These are phyloP conservation scores for Colletotrichum caudatum DNA, from an alignment of 2,329 filamentous ascomycete genomes.

Conservation along the genomic window DNA sequence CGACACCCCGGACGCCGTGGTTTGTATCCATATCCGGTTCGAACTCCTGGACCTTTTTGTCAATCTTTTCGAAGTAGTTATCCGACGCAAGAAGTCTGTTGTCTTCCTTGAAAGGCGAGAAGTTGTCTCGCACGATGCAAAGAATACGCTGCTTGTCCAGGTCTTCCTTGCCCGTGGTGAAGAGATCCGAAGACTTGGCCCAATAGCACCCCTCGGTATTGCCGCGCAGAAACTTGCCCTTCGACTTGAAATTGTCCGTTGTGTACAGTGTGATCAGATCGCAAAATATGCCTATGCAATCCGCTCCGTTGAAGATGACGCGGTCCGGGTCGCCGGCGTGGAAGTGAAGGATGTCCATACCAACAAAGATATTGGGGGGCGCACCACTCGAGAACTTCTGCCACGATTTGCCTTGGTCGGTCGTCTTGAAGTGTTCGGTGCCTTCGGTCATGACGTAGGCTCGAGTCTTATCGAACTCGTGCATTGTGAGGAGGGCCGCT, in stretches of 20 bases:
- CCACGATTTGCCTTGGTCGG: conserved; percentile 87
- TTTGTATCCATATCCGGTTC: conserved; percentile 83
- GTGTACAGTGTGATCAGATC: conserved; percentile 79
- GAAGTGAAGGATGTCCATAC: conserved; percentile 72
- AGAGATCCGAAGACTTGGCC: conserved; percentile 82
- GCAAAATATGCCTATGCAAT: conserved; percentile 74
- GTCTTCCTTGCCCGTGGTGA: conserved; percentile 75
- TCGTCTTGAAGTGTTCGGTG: conserved; percentile 83
- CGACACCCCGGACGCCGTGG: conserved; percentile 81
- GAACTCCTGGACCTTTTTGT: conserved; percentile 67
- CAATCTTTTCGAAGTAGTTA: conserved; percentile 76
- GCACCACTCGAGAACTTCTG: conserved; percentile 74
- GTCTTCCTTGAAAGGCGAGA: conserved; percentile 77
- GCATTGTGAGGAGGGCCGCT: conserved; percentile 75
- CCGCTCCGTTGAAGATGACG: conserved; percentile 85
- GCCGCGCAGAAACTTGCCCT: conserved; percentile 72
- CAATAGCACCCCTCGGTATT: conserved; percentile 85
- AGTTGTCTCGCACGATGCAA: conserved; percentile 82
- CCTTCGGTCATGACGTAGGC: conserved; percentile 83
- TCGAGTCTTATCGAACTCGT: conserved; percentile 80
- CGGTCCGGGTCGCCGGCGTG: conserved; percentile 86
- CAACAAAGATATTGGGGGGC: conserved; percentile 65
- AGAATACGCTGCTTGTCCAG: conserved; percentile 78
- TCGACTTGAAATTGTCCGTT: conserved; percentile 82
- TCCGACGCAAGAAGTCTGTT: conserved; percentile 86